A percentile compares a stretch with the other conserved stretches of the same genome.
Evolutionary conservation across 768 basidiomycete genomes (phyloP).

Genomic region (Pleurotus platypus): DNA sequence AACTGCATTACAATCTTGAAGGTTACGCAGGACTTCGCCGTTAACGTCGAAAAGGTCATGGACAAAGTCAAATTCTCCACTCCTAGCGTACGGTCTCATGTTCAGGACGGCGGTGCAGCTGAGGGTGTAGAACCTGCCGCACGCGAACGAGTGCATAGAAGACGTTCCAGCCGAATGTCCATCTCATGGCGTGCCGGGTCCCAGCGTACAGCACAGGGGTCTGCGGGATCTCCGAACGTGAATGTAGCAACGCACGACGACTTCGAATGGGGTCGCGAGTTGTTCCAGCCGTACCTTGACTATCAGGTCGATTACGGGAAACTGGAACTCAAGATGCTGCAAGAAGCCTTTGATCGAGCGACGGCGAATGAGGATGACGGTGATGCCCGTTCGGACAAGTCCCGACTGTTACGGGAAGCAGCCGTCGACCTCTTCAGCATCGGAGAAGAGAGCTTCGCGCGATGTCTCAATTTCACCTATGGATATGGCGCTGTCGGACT

Average conservation of each 20-base stretch:
- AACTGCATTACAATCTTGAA: constrained; percentile 71
- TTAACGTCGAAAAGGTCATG: constrained; percentile 67
- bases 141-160: constrained; percentile 30
- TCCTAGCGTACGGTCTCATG: constrained; percentile 17
- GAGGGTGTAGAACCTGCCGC: background rate
- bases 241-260: constrained; percentile 25
- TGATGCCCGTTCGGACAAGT: constrained; percentile 38
- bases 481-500: constrained; percentile 81
- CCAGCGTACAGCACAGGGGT: constrained; percentile 24
- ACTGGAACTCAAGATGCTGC: constrained; percentile 72
- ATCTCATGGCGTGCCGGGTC: constrained; percentile 54
- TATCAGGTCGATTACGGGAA: constrained; percentile 81
- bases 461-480: constrained; percentile 81
- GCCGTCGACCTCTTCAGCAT: constrained; percentile 70
- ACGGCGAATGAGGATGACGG: constrained; percentile 39
- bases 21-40: constrained; percentile 81
- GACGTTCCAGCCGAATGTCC: constrained; percentile 62
- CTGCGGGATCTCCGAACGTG: constrained; percentile 17
- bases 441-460: constrained; percentile 75
- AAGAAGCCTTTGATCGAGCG: constrained; percentile 50
- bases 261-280: constrained; percentile 83
- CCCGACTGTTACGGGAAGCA: constrained; percentile 70
- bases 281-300: constrained; percentile 94
- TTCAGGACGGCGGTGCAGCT: constrained; percentile 15
- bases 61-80: constrained; percentile 58